phyloP scores from a whole-genome alignment of 805 yeast genomes.

The Ogataea zsoltii region DNA sequence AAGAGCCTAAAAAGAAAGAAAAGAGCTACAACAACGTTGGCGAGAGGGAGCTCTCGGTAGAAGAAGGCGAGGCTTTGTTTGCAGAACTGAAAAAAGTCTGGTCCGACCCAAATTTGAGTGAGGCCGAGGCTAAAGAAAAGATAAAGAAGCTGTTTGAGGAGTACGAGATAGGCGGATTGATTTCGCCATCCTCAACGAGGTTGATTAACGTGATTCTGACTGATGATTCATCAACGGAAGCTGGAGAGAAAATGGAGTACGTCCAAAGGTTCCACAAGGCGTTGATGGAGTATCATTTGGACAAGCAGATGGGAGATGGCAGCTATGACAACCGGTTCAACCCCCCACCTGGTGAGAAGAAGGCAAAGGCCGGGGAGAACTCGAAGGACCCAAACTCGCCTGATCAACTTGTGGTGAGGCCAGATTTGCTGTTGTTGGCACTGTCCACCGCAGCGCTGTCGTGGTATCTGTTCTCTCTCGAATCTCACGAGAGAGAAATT shows the following conservation, averaged over 20 bases:
- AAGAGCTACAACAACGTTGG: slow-evolving; percentile 25
- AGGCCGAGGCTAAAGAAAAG: slow-evolving; percentile 15
- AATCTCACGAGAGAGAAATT: slow-evolving; percentile 32
- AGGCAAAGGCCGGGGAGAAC: background rate
- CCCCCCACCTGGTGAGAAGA: slow-evolving; percentile 19
- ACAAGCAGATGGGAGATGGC: slow-evolving; percentile 29
- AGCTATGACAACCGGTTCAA: slow-evolving; percentile 25
- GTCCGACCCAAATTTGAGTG: slow-evolving; percentile 24
- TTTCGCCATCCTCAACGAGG: slow-evolving; percentile 31
- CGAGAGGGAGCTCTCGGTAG: slow-evolving; percentile 29
- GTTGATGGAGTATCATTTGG: slow-evolving; percentile 32
- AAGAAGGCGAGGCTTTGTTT: slow-evolving; percentile 28
- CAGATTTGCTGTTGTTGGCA: slow-evolving; percentile 25
- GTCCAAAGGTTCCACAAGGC: slow-evolving; percentile 33
- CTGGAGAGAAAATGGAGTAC: slow-evolving; percentile 33
- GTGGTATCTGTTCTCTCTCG: slow-evolving; percentile 21
- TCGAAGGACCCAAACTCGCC: slow-evolving; percentile 6
- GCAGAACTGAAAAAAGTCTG: slow-evolving; percentile 28
- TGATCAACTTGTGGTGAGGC: too few relatives aligned
- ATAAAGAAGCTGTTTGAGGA: slow-evolving; percentile 25
- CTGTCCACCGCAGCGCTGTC: slow-evolving; percentile 21
- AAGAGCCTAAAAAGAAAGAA: background rate
- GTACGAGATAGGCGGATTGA: slow-evolving; percentile 34
- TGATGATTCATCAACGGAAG: slow-evolving; percentile 22
- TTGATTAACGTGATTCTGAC: slow-evolving; percentile 29